Evolutionary conservation across 2,329 filamentous ascomycete genomes (phyloP), one percentile per base, ranked within the genome.

Genomic region (Pseudohalonectria lignicola): DNA sequence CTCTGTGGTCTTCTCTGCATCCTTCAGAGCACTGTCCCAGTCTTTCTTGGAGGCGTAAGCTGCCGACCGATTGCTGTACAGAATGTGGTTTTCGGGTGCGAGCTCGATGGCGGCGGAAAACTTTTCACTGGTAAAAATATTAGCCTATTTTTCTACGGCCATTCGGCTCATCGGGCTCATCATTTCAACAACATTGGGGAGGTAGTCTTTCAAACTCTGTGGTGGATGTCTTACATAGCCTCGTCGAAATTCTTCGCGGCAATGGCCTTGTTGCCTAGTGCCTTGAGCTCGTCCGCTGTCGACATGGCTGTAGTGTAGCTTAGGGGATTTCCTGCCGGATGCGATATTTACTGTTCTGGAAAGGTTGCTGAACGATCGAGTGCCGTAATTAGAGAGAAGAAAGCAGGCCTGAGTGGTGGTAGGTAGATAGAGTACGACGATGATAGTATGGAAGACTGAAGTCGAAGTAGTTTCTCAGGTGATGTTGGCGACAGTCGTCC

Each of bases 181-280:
- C n/a, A n/a, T n/a, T n/a, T n/a, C n/a, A n/a, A n/a, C n/a, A n/a
- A n/a, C n/a, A n/a, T n/a, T n/a, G n/a, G n/a, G n/a, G n/a, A n/a
- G n/a, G n/a, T n/a, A n/a, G n/a, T n/a, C n/a, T n/a, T n/a, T n/a
- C n/a, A n/a, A n/a, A 17, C 7, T 23, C 3, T 10, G n/a, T n/a
- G n/a, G n/a, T n/a, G n/a, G 28, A 37, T 31, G 41, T 78, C 86
- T 64, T 75, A 96, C 90, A 94, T 78, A 56, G 92, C 92, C 61
- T 90, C 86, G 54, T 87, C 75, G 61, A 94, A 98, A 64, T 96
- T 87, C 75, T 96, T 96, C 45, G 86, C 87, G 48, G 86, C 82
- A 63, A 98, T 98, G 64, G 93, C 88, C 72, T 94, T 94, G 74
- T 98, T 98, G 70, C 90, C 92, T 60, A 92, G 82, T 55, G 88